A percentile compares a stretch with the other conserved stretches of the same genome.
Conservation (phyloP, 2,329 filamentous ascomycete species). For the Phyllachora maydis region DNA sequence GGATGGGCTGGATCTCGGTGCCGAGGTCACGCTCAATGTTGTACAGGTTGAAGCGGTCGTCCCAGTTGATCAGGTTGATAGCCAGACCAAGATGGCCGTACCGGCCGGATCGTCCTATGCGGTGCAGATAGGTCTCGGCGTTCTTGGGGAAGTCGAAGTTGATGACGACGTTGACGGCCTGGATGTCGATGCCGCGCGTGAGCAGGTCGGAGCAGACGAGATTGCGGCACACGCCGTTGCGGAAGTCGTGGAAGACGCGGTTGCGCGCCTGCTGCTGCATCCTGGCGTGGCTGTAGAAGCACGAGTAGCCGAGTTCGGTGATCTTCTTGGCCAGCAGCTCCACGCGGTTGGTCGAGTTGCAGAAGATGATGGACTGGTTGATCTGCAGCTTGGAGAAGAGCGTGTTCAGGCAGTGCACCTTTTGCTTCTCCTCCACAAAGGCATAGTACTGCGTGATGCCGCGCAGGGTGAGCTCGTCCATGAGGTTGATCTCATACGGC, state of each 20-base stretch:
- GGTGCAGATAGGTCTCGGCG: constrained; percentile 94
- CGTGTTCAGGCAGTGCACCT: constrained; percentile 96
- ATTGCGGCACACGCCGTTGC: constrained; percentile 93
- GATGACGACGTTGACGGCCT: constrained; percentile 98
- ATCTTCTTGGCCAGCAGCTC: constrained; percentile 98
- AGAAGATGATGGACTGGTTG: constrained; percentile 99
- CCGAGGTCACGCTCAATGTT: constrained; percentile 95
- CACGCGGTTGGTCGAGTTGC: constrained; percentile 96
- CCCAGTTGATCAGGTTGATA: constrained; percentile 99
- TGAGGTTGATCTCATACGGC: constrained; percentile 97
- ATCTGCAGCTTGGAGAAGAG: constrained; percentile 98
- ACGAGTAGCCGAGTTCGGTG: constrained; percentile 95
- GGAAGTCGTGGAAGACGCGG: constrained; percentile 97
- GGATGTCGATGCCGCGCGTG: constrained; percentile 97
- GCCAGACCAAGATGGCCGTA: constrained; percentile 94
- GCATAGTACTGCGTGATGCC: constrained; percentile 99
- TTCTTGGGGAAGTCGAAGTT: constrained; percentile 99
- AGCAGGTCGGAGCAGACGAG: constrained; percentile 94
- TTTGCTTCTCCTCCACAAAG: constrained; percentile 97
- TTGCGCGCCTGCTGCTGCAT: constrained; percentile 97
- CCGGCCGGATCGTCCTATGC: constrained; percentile 90
- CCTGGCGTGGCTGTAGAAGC: constrained; percentile 96
- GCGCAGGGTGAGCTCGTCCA: constrained; percentile 94
- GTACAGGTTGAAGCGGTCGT: constrained; percentile 96
- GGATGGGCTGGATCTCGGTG: constrained; percentile 95